Base-by-base conservation (phyloP, 2,329 filamentous ascomycete species). In the Pseudogymnoascus sp. region DNA sequence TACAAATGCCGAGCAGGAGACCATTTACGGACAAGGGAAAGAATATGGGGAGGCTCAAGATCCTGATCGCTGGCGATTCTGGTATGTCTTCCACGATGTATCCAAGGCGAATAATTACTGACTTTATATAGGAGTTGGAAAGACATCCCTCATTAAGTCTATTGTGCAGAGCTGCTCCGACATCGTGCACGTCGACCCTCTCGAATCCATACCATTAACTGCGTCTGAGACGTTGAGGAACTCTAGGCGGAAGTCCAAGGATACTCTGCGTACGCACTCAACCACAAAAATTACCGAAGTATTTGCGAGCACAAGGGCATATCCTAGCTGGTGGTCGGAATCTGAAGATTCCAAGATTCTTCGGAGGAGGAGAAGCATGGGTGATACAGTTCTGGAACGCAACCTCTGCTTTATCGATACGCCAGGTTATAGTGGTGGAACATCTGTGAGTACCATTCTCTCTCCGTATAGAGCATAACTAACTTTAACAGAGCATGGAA, bases 331-430 rank as follows among this genome's bases (percentile, higher is more conserved):
- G 95, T 96, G 90, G 88, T 87, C 88, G 13, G 89, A 95, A 70
- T 75, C 91, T 59, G 88, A 93, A 63, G 85, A 88, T 65, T 85
- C 83, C 64, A 80, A 79, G 26, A 77, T 80, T 60, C 75, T 83
- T 66, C 79, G 83, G 56, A 82, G 86, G 71, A 82, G 88, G 70
- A 90, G 87, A 72, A 93, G 89, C 70, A 78, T 85, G 61, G 86
- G 87, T 7, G 92, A 95, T 67, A 83, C 86, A 21, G 83, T 97
- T 40, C 78, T 97, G 53, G 93, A 97, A 72, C 85, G 93, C 31
- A 99, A 99, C 72, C 77, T 99, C 4, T 96, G 91, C 74, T 97
- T 99, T 72, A 87, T 97, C 64, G 93, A 97, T 76, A 93, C 90
- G 1, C 85, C 88, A 10, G 87, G 87, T 11, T 86, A 84, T 73